Percentiles rank a stretch among this genome's conserved stretches.
phyloP scores from a whole-genome alignment of 2,329 filamentous ascomycete genomes.

The Pseudogymnoascus sp. region DNA sequence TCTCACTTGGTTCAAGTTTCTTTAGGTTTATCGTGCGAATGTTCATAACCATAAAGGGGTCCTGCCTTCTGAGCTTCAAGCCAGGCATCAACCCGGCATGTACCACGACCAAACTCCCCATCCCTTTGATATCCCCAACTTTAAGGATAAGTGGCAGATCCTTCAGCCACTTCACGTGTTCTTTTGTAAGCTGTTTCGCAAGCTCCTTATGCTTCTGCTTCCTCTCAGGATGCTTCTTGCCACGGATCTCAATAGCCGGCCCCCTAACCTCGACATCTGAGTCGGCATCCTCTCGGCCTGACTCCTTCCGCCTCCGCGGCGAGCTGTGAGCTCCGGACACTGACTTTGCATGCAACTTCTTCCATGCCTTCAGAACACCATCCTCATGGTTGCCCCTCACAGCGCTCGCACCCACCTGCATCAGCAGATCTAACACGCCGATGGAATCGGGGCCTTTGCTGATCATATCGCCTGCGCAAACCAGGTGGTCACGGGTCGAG shows the following conservation, averaged over 20 bases:
- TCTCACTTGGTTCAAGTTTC: conserved; percentile 23
- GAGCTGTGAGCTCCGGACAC: conserved; percentile 2
- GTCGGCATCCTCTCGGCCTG: conserved; percentile 21
- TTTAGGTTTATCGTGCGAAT: conserved; percentile 57
- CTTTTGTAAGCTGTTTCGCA: conserved; percentile 26
- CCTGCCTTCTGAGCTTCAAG: conserved; percentile 59
- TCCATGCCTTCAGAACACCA: conserved; percentile 62
- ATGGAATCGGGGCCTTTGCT: conserved; percentile 79
- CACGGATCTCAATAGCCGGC: neutral
- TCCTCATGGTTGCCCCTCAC: conserved; percentile 95
- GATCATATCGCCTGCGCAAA: conserved; percentile 73
- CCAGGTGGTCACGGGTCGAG: conserved; percentile 59
- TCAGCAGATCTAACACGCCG: conserved; percentile 70
- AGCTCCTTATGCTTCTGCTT: conserved; percentile 22
- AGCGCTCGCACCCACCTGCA: conserved; percentile 65
- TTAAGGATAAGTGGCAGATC: conserved; percentile 71
- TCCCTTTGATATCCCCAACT: conserved; percentile 53
- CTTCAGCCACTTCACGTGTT: conserved; percentile 63
- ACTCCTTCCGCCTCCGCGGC: conserved; percentile 24
- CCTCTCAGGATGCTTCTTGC: neutral
- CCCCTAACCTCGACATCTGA: neutral
- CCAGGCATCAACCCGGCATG: conserved; percentile 82
- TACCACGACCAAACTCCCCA: conserved; percentile 65
- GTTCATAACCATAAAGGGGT: conserved; percentile 82
- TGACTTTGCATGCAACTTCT: conserved; percentile 30